These are phyloP conservation scores for Penicillium subrubescens DNA, from an alignment of 495 filamentous ascomycete genomes.

Conservation along the genomic window DNA sequence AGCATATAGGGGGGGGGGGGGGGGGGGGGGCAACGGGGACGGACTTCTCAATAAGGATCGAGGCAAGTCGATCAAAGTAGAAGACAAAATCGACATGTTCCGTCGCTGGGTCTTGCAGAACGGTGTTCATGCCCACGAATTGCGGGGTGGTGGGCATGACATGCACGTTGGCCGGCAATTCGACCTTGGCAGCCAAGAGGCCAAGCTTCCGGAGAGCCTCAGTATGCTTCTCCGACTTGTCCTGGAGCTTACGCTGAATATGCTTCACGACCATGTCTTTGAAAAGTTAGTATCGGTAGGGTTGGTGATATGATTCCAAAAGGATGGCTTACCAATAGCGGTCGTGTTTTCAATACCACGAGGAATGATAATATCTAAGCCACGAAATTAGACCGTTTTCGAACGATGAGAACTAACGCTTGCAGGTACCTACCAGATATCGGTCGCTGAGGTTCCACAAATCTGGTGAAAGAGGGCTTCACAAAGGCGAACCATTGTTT, in stretches of 20 bases:
- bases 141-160: conserved; percentile 75
- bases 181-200: conserved; percentile 63
- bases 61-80: conserved; percentile 86
- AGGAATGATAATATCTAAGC: conserved; percentile 86
- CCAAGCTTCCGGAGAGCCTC: conserved; percentile 74
- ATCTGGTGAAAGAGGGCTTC: conserved; percentile 91
- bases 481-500: conserved; percentile 98
- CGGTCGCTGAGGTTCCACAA: conserved; percentile 85
- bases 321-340: conserved; percentile 69
- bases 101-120: conserved; percentile 80
- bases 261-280: conserved; percentile 87
- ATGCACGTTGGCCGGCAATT: conserved; percentile 71
- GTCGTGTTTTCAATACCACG: conserved; percentile 91
- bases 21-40: background rate
- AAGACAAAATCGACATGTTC: conserved; percentile 91
- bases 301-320: background rate
- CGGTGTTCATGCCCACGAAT: conserved; percentile 83
- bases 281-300: conserved; percentile 11
- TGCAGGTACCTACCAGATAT: conserved; percentile 59
- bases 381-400: conserved; percentile 17
- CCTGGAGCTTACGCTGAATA: conserved; percentile 76
- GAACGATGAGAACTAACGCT: background rate
- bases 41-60: conserved; percentile 82
- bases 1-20: background rate
- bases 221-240: conserved; percentile 84